Base-by-base conservation (phyloP, 1,284 basidiomycete species). In the Apiotrichum laibachii region DNA sequence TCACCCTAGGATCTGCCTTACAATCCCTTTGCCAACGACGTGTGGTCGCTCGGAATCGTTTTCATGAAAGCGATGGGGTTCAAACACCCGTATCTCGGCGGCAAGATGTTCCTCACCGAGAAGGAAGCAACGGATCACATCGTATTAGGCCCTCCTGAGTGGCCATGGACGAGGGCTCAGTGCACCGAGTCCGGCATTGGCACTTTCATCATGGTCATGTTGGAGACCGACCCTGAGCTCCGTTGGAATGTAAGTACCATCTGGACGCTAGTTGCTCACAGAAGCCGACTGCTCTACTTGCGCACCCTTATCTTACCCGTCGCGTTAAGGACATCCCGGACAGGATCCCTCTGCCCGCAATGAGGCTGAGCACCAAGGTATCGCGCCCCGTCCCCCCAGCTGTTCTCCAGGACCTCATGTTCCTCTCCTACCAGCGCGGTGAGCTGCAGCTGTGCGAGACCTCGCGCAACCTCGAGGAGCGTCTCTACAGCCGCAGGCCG, bases 1-100 rank as follows among this genome's bases (percentile, higher is more conserved):
- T 59, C 9, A 63, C 43, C 9, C 0, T 47, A 77, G 74, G 67
- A 72, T 37, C 15, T 42, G 0, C 19, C 18, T 5, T 77, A 77
- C 50, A 66, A 76, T 35, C 71, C 75, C 2, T 60, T 60, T n/a
- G 65, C 70, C 1, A 73, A 67, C 59, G 77, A 79, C 49, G 69
- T 79, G 10, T 77, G 76, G 71, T 64, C 75, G 1, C 70, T 77
- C 1, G 77, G 75, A 2, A 74, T 79, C 31, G 53, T 77, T 8
- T 61, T 76, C 15, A 46, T 63, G 50, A 77, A 77, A 62, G 53
- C 73, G 18, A 63, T 76, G 10, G 66, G 62, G 4, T 46, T 69
- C n/a, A 58, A 56, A 0, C 71, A 77, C 50, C 77, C 77, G 9
- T 77, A 66, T 46, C 54, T 66, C 15, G 31, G 57, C n/a, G 5